These are phyloP conservation scores for Pleomassaria siparia DNA, from an alignment of 2,329 filamentous ascomycete species.

Conservation along the genomic window DNA sequence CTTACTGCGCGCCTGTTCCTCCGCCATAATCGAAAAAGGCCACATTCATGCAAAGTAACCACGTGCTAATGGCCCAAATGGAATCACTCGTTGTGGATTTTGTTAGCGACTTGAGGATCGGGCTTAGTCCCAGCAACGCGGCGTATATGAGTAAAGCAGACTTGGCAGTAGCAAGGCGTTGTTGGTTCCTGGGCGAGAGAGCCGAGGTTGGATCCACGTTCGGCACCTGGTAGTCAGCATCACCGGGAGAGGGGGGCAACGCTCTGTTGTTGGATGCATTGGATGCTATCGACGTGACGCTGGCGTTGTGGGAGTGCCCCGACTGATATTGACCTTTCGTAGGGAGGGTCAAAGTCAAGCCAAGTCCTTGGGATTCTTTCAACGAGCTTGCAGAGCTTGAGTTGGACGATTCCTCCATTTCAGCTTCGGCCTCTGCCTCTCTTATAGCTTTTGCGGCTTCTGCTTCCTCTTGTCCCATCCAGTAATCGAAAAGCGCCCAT, in stretches of 20 bases:
- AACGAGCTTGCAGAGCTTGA: constrained; percentile 13
- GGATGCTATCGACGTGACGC: constrained; percentile 59
- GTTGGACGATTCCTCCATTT: constrained; percentile 13
- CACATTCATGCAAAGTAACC: constrained; percentile 91
- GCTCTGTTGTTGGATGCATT: constrained; percentile 39
- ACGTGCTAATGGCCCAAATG: constrained; percentile 96
- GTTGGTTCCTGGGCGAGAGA: constrained; percentile 59
- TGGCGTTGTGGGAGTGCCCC: constrained; percentile 55
- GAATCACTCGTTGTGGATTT: constrained; percentile 88
- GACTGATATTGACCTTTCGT: constrained; percentile 9
- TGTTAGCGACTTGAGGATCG: constrained; percentile 96
- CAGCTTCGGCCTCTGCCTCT: constrained; percentile 18
- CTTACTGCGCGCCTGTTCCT: constrained; percentile 56
- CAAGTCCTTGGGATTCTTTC: constrained; percentile 45
- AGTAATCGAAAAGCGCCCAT: constrained; percentile 90
- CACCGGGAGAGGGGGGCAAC: constrained; percentile 23
- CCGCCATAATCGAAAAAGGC: constrained; percentile 97
- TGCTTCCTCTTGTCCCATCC: constrained; percentile 74
- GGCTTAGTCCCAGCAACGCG: constrained; percentile 85
- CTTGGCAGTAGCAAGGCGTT: constrained; percentile 79
- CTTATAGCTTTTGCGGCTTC: constrained; percentile 43
- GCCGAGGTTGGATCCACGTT: constrained; percentile 42
- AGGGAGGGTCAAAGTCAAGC: constrained; percentile 37
- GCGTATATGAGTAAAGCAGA: constrained; percentile 92
- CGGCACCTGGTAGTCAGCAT: constrained; percentile 48